Evolutionary conservation across 148 eudicot species (phyloP).

Genomic region (Dysphania ambrosioides): DNA sequence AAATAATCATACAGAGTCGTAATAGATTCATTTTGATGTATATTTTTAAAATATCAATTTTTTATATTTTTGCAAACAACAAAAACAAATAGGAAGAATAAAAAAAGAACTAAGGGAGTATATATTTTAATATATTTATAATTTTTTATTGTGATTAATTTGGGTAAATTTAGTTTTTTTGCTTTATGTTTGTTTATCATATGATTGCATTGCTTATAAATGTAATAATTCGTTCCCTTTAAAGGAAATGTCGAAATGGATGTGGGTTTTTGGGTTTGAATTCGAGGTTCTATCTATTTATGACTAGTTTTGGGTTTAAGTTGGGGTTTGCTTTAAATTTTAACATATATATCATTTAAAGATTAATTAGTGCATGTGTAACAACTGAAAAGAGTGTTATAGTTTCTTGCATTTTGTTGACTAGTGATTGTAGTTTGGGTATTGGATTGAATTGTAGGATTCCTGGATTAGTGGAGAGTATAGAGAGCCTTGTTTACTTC

Average conservation of each 20-base stretch:
- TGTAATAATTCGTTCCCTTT: not conserved
- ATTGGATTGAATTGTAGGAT: not conserved
- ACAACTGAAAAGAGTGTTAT: conserved; percentile 3
- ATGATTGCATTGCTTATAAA: conserved; percentile 7
- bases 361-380: not conserved
- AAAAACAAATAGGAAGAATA: too few relatives aligned
- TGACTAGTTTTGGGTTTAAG: not conserved
- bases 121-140: not conserved
- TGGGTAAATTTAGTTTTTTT: not conserved
- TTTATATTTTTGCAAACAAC: not conserved
- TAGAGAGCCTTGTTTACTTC: not conserved
- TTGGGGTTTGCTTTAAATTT: not conserved
- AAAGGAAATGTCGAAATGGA: not conserved
- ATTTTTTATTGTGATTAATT: not conserved
- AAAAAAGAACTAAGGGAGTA: too few relatives aligned
- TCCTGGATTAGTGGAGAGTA: not conserved
- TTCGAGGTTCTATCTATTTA: not conserved
- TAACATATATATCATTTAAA: not conserved
- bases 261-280: not conserved
- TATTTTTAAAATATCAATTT: too few relatives aligned
- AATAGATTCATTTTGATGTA: too few relatives aligned
- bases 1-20: too few relatives aligned
- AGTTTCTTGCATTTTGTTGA: not conserved
- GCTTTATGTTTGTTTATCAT: conserved; percentile 4
- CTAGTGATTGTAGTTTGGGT: not conserved